Percentiles rank a stretch among this genome's conserved stretches.
These are phyloP conservation scores for Suhomyces guaymorum DNA, from an alignment of 1,139 yeast genomes.

Conservation along the genomic window DNA sequence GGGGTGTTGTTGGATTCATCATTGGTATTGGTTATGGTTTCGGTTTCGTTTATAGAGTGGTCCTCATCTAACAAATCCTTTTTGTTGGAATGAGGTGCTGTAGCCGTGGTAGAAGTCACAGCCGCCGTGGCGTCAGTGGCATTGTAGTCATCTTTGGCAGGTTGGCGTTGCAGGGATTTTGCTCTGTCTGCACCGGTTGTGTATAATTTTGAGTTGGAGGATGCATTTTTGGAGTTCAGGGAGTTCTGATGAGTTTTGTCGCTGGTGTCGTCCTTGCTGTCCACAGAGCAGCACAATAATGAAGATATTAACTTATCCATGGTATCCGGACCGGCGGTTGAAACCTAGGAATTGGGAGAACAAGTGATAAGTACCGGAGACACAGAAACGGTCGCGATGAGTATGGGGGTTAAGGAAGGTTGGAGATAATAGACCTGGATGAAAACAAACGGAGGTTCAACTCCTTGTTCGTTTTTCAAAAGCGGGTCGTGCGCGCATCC, in stretches of 20 bases:
- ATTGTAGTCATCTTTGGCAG: conserved; percentile 8
- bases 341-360: conserved; percentile 5
- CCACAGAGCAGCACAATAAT: conserved; percentile 44
- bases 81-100: conserved; percentile 16
- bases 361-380: conserved; percentile 4
- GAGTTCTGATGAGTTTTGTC: conserved; percentile 20
- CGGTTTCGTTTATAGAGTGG: conserved; percentile 45
- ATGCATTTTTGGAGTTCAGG: conserved; percentile 9
- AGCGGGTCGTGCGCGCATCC: conserved; percentile 5
- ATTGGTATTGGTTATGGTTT: conserved; percentile 46
- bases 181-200: conserved; percentile 5
- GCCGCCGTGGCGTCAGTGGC: conserved; percentile 12
- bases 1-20: conserved; percentile 27
- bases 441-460: conserved; percentile 7
- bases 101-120: conserved; percentile 10
- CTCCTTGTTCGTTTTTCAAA: conserved; percentile 13
- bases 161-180: conserved; percentile 1
- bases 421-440: conserved; percentile 1
- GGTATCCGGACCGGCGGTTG: conserved; percentile 12
- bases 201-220: conserved; percentile 7
- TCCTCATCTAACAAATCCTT: conserved; percentile 42
- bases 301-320: conserved; percentile 34
- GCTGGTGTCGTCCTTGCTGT: conserved; percentile 38
- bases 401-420: conserved; percentile 1
- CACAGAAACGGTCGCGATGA: conserved; percentile 1